Evolutionary conservation across 2,329 filamentous ascomycete genomes (phyloP).

Genomic region (Trichophyton rubrum): DNA sequence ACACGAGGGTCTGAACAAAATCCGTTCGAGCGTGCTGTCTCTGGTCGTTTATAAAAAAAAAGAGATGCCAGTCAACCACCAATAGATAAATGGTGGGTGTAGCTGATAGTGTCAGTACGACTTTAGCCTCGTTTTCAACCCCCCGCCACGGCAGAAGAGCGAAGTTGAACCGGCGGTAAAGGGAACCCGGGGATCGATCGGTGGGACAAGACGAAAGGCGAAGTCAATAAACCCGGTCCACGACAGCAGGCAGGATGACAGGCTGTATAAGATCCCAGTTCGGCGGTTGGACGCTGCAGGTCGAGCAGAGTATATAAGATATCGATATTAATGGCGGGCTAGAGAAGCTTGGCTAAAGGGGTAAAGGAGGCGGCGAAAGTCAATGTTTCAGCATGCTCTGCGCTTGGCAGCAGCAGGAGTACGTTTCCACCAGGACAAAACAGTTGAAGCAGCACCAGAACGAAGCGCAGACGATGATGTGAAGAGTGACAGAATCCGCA

Average conservation of each 20-base stretch:
- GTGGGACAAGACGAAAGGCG: not conserved
- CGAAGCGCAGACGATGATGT: not conserved
- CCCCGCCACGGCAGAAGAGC: not conserved
- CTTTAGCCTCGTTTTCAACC: not conserved
- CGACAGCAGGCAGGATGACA: not conserved
- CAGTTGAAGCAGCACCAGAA: not conserved
- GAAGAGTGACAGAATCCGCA: too few species aligned
- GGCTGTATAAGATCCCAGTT: conserved; percentile 1
- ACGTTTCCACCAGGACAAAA: not conserved
- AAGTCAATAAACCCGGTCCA: not conserved
- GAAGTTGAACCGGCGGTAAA: conserved; percentile 1
- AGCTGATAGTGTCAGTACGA: not conserved
- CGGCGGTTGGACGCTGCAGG: not conserved
- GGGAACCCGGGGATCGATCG: not conserved
- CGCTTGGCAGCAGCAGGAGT: not conserved
- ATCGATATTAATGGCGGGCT: not conserved
- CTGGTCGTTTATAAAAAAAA: not conserved
- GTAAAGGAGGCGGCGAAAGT: conserved; percentile 1
- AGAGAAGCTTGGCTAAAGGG: not conserved
- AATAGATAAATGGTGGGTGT: not conserved
- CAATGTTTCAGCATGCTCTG: conserved; percentile 6
- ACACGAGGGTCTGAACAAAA: not conserved
- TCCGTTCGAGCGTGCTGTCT: not conserved
- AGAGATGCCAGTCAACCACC: not conserved
- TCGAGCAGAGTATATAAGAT: not conserved